Conservation (phyloP, 768 basidiomycete genomes). For the Auricularia heimuer region DNA sequence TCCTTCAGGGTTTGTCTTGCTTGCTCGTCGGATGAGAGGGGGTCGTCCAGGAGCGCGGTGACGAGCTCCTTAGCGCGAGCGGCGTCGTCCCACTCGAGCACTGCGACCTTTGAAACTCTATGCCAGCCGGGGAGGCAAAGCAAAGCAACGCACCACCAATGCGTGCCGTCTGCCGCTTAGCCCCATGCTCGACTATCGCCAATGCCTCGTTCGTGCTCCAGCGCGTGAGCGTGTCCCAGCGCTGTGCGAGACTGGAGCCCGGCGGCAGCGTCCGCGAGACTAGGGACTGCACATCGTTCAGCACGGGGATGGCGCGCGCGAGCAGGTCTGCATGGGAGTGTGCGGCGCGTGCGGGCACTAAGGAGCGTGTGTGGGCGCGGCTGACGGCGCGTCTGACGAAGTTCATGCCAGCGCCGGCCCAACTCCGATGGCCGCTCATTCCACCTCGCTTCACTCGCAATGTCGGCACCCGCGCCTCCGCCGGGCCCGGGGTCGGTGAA, state of each 20-base stretch:
- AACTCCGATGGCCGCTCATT: background rate
- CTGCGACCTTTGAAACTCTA: slow-evolving; percentile 24
- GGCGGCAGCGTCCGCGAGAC: background rate
- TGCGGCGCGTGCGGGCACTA: background rate
- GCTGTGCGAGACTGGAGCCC: background rate
- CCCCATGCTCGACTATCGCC: background rate
- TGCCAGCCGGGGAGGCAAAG: background rate
- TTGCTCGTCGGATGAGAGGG: slow-evolving; percentile 44
- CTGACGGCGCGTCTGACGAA: background rate
- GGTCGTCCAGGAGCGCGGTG: slow-evolving; percentile 61
- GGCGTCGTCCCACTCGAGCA: slow-evolving; percentile 46
- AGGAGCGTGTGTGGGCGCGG: background rate
- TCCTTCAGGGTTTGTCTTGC: slow-evolving; percentile 9
- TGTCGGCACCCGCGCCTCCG: too few species aligned
- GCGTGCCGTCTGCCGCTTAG: slow-evolving; percentile 25
- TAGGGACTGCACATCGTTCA: background rate
- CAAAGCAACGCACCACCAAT: slow-evolving; percentile 36
- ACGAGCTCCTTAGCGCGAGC: slow-evolving; percentile 50
- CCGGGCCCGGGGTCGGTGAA: background rate
- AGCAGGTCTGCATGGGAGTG: background rate
- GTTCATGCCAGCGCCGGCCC: background rate
- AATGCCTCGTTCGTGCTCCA: background rate
- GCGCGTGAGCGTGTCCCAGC: background rate
- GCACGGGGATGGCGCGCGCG: background rate
- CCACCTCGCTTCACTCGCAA: background rate